These are phyloP conservation scores for Neonectria ditissima DNA, from an alignment of 2,329 filamentous ascomycete species.

Conservation along the genomic window DNA sequence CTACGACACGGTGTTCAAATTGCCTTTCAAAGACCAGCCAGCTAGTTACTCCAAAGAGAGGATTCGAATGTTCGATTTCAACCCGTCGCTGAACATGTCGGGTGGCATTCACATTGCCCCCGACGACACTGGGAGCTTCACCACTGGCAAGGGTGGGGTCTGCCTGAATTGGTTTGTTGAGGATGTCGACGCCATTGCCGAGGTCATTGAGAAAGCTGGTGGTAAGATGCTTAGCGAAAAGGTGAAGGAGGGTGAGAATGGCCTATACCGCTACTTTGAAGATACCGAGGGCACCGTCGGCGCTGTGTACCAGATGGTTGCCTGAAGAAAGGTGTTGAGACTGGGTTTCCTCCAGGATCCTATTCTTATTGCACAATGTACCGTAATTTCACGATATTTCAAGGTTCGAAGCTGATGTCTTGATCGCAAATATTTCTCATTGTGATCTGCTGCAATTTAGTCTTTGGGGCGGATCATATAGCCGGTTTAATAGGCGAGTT, in stretches of 20 bases:
- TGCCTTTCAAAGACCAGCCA: conserved; percentile 37
- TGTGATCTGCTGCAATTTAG: background rate
- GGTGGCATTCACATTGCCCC: conserved; percentile 47
- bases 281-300: conserved; percentile 49
- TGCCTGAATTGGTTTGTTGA: conserved; percentile 48
- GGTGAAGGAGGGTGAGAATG: conserved; percentile 44
- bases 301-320: conserved; percentile 46
- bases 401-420: background rate
- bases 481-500: conserved; percentile 8
- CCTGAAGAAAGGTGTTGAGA: background rate
- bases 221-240: conserved; percentile 46
- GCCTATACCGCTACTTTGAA: conserved; percentile 47
- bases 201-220: conserved; percentile 44
- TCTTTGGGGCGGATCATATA: background rate
- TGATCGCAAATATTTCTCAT: background rate
- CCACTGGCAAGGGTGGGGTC: conserved; percentile 44
- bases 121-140: conserved; percentile 39
- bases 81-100: conserved; percentile 42
- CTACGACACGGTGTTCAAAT: conserved; percentile 46
- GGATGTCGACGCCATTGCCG: conserved; percentile 41
- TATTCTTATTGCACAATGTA: background rate
- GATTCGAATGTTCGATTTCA: conserved; percentile 47
- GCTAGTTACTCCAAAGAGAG: conserved; percentile 29
- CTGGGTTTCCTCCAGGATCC: background rate
- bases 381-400: background rate